Conservation (phyloP, 1,284 basidiomycete genomes). For the Mycosarcoma maydis region DNA sequence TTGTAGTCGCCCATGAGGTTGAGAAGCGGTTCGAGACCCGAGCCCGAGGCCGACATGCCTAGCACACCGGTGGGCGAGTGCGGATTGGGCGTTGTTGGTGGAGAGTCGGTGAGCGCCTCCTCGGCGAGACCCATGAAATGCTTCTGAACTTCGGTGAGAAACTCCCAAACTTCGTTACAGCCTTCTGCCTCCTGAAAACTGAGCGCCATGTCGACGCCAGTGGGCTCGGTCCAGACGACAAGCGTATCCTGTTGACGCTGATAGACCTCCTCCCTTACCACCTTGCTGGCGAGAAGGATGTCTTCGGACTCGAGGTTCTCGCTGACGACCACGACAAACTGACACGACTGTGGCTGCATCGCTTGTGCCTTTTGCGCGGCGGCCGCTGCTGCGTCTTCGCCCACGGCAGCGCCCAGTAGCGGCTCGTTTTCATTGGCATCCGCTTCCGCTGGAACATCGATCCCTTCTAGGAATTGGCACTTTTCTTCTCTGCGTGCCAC, state of each 20-base stretch:
- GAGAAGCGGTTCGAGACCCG: slow-evolving; percentile 42
- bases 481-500: slow-evolving; percentile 61
- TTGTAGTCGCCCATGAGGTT: slow-evolving; percentile 45
- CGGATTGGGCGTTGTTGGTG: slow-evolving; percentile 43
- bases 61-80: slow-evolving; percentile 41
- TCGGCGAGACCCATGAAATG: slow-evolving; percentile 71
- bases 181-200: slow-evolving; percentile 97
- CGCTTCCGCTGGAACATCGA: slow-evolving; percentile 33
- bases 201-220: slow-evolving; percentile 91
- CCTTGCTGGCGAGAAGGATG: slow-evolving; percentile 57
- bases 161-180: slow-evolving; percentile 96
- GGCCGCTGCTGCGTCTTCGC: slow-evolving; percentile 44
- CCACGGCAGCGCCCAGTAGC: slow-evolving; percentile 40
- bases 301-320: slow-evolving; percentile 62
- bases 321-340: slow-evolving; percentile 62
- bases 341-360: slow-evolving; percentile 32
- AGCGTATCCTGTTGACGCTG: slow-evolving; percentile 77
- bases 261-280: slow-evolving; percentile 65
- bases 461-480: slow-evolving; percentile 56
- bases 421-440: slow-evolving; percentile 30
- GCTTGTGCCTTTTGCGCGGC: slow-evolving; percentile 8
- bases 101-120: slow-evolving; percentile 50
- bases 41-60: slow-evolving; percentile 43
- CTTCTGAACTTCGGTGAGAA: slow-evolving; percentile 92
- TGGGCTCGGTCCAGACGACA: slow-evolving; percentile 98